These are phyloP conservation scores for Aureobasidium leucospermi DNA, from an alignment of 2,329 filamentous ascomycete species.

Conservation along the genomic window DNA sequence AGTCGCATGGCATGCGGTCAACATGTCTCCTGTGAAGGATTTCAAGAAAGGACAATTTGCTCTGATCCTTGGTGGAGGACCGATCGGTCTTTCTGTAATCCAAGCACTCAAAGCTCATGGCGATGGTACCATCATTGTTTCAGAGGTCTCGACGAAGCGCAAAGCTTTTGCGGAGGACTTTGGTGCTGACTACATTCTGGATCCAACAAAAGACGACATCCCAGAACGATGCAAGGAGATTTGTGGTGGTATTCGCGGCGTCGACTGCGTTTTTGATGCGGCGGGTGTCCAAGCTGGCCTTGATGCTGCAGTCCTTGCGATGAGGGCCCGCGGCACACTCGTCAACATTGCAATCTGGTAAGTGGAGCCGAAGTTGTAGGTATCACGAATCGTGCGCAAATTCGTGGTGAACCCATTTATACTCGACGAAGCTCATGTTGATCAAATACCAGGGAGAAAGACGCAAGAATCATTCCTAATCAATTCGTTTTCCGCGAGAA, in stretches of 20 bases:
- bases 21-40: constrained; percentile 32
- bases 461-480: constrained; percentile 43
- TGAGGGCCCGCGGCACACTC: constrained; percentile 44
- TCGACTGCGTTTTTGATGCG: constrained; percentile 46
- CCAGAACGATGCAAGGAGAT: constrained; percentile 36
- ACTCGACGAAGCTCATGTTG: neutral
- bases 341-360: constrained; percentile 50
- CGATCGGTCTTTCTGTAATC: constrained; percentile 46
- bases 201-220: constrained; percentile 44
- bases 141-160: constrained; percentile 42
- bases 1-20: constrained; percentile 51
- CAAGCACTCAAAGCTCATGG: constrained; percentile 39
- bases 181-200: constrained; percentile 45
- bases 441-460: constrained; percentile 33
- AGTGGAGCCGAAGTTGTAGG: neutral
- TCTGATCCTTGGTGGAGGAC: constrained; percentile 46
- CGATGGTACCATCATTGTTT: constrained; percentile 45
- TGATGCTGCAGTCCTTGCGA: constrained; percentile 41
- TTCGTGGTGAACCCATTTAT: neutral
- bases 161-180: constrained; percentile 45
- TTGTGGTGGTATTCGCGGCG: constrained; percentile 36
- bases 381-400: neutral
- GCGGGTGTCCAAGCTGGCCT: constrained; percentile 47
- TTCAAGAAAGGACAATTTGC: constrained; percentile 41
- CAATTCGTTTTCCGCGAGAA: constrained; percentile 47